Evolutionary conservation across 1,139 yeast genomes (phyloP).

Genomic region (Geotrichum cucujoidarum): DNA sequence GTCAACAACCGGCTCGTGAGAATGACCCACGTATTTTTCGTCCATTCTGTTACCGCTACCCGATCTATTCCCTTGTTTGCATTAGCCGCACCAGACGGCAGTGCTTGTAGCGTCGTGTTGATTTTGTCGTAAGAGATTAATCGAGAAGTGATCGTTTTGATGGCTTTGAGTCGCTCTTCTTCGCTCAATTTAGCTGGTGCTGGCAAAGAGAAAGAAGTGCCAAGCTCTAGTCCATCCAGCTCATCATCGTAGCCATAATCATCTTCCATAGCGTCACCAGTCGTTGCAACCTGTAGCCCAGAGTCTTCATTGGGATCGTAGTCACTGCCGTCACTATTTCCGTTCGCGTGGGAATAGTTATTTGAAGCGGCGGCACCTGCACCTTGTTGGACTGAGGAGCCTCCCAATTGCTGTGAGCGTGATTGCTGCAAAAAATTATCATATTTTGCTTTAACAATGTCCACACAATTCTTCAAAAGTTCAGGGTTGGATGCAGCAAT

Average conservation of each 20-base stretch:
- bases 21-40: conserved; percentile 69
- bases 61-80: conserved; percentile 32
- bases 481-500: conserved; percentile 50
- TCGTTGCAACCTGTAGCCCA: conserved; percentile 4
- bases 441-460: conserved; percentile 62
- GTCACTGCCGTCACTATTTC: conserved; percentile 11
- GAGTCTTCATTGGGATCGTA: conserved; percentile 15
- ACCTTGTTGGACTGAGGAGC: too few species aligned
- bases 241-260: conserved; percentile 22
- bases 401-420: too few species aligned
- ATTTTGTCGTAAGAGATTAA: conserved; percentile 29
- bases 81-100: conserved; percentile 22
- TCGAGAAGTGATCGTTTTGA: conserved; percentile 31
- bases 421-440: conserved; percentile 39
- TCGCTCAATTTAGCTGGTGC: conserved; percentile 41
- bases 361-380: too few species aligned
- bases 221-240: conserved; percentile 17
- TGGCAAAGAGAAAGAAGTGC: conserved; percentile 51
- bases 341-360: too few species aligned
- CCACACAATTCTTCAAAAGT: conserved; percentile 61
- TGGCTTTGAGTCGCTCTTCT: conserved; percentile 27
- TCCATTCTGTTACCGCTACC: conserved; percentile 48
- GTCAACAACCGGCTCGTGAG: conserved; percentile 75
- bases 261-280: conserved; percentile 24
- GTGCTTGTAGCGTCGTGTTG: conserved; percentile 19